Conservation (phyloP, 2,329 filamentous ascomycete genomes). For the Botrytis hyacinthi region DNA sequence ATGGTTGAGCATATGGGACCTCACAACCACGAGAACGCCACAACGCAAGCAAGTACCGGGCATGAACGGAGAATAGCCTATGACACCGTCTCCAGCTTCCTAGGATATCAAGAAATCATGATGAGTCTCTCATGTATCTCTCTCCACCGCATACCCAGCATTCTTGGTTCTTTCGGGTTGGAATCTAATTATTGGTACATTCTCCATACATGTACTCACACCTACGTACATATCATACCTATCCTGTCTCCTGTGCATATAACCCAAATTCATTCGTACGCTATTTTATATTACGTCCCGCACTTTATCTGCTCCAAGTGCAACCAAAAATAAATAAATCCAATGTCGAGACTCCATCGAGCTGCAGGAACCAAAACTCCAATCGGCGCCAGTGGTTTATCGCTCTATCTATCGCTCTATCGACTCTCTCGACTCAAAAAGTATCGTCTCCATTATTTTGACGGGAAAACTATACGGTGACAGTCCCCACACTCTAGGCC, state of each 20-base stretch:
- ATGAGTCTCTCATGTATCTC: background rate
- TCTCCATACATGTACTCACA: slow-evolving; percentile 6
- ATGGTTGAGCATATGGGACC: slow-evolving; percentile 3
- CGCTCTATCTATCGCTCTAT: background rate
- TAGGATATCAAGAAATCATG: background rate
- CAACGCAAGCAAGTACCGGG: slow-evolving; percentile 16
- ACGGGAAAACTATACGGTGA: slow-evolving; percentile 28
- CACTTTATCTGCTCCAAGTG: slow-evolving; percentile 14
- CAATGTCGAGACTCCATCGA: slow-evolving; percentile 11
- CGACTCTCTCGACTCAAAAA: slow-evolving; percentile 22
- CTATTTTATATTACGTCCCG: slow-evolving; percentile 13
- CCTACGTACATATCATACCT: background rate
- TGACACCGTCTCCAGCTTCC: slow-evolving; percentile 1
- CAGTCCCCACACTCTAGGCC: slow-evolving; percentile 32
- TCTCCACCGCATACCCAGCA: slow-evolving; percentile 16
- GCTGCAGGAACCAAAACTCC: slow-evolving; percentile 29
- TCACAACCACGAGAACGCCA: slow-evolving; percentile 16
- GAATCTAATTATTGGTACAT: background rate
- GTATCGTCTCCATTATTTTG: slow-evolving; percentile 27
- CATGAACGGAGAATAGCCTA: slow-evolving; percentile 9
- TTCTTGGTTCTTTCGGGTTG: background rate
- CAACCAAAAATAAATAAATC: slow-evolving; percentile 20
- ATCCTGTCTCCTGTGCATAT: background rate
- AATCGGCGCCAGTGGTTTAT: slow-evolving; percentile 27
- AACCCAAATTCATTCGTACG: background rate